phyloP scores from a whole-genome alignment of 306 rosid species.

The Malus domestica region ASM211411v1 NC_041800.1:5981001-5981500 shows the following conservation, averaged over 20 bases:
- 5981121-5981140: background rate
- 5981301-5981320: background rate
- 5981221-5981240: background rate
- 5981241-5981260: background rate
- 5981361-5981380: background rate
- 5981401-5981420: background rate
- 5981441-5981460: no score
- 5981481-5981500: background rate
- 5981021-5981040: slow-evolving; percentile 35
- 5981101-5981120: slow-evolving; percentile 25
- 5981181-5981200: slow-evolving; percentile 16
- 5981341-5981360: background rate
- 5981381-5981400: background rate
- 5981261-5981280: background rate
- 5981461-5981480: no score
- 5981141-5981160: slow-evolving; percentile 17
- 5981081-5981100: slow-evolving; percentile 51
- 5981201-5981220: background rate
- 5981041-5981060: slow-evolving; percentile 21
- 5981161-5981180: slow-evolving; percentile 8
- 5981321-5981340: background rate
- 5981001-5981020: slow-evolving; percentile 34
- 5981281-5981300: background rate
- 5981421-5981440: no score
- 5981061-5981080: background rate